A percentile compares a stretch with the other conserved stretches of the same genome.
phyloP scores from a whole-genome alignment of 345 rosid genomes.

The Jatropha curcas region DNA sequence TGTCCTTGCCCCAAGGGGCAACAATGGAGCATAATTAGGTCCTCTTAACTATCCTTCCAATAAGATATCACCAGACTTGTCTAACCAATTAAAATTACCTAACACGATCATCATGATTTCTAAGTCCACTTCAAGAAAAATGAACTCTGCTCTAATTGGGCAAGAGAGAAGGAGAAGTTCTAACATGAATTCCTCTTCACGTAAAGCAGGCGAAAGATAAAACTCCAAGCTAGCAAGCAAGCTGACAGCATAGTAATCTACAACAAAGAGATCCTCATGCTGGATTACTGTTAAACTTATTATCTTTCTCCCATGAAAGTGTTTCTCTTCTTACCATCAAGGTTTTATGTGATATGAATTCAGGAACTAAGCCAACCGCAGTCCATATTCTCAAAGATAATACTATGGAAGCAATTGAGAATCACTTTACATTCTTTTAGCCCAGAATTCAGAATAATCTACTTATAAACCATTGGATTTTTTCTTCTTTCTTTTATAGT shows the following conservation, averaged over 20 bases:
- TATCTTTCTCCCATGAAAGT: not conserved
- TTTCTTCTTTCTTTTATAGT: not conserved
- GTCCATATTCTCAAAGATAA: not conserved
- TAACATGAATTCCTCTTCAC: not conserved
- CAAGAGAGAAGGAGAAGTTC: not conserved
- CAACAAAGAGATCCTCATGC: not conserved
- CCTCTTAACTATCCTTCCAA: not conserved
- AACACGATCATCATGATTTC: not conserved
- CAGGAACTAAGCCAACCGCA: not conserved
- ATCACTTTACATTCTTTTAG: not conserved
- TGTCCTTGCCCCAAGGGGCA: not conserved
- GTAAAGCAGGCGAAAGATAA: not conserved
- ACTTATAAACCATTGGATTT: not conserved
- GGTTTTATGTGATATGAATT: not conserved
- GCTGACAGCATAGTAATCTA: not conserved
- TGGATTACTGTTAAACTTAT: not conserved
- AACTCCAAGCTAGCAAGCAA: not conserved
- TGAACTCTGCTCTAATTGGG: not conserved
- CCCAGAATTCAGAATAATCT: not conserved
- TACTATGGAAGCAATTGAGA: constrained; percentile 7
- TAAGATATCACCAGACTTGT: not conserved
- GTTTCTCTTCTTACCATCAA: not conserved
- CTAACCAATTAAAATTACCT: not conserved
- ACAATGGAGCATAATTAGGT: not conserved
- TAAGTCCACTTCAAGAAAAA: not conserved